phyloP scores from a whole-genome alignment of 1,139 yeast species.

The Geotrichum klebahnii region DNA sequence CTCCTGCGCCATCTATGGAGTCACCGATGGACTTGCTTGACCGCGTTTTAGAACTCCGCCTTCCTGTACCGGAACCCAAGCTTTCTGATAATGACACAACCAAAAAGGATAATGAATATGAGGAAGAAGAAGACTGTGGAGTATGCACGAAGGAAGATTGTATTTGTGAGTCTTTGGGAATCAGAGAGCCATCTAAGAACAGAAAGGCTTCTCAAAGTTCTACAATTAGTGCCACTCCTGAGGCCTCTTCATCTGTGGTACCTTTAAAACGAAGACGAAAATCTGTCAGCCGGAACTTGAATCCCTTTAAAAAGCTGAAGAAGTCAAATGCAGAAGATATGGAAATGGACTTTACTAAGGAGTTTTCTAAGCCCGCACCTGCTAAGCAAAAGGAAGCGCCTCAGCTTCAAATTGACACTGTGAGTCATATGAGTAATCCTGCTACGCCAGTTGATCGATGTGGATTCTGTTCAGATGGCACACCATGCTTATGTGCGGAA shows the following conservation, averaged over 20 bases:
- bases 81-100: neutral
- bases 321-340: conserved; percentile 15
- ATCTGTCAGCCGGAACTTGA: conserved; percentile 6
- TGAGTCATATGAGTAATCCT: conserved; percentile 18
- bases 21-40: conserved; percentile 39
- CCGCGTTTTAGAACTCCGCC: conserved; percentile 40
- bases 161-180: conserved; percentile 62
- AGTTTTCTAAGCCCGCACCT: conserved; percentile 23
- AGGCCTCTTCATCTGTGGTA: conserved; percentile 9
- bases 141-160: conserved; percentile 68
- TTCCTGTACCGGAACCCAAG: conserved; percentile 34
- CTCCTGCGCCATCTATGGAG: conserved; percentile 43
- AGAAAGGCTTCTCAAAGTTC: neutral
- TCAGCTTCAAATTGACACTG: neutral
- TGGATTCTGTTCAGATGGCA: conserved; percentile 89
- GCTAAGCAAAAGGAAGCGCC: neutral
- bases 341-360: conserved; percentile 37
- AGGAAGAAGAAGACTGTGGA: conserved; percentile 50
- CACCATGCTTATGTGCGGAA: conserved; percentile 89
- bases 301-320: conserved; percentile 14
- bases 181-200: conserved; percentile 13
- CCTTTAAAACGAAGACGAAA: conserved; percentile 17
- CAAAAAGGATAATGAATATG: conserved; percentile 11
- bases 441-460: conserved; percentile 63
- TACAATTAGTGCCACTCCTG: neutral